These are phyloP conservation scores for Chaetomium cochliodes DNA, from an alignment of 495 filamentous ascomycete species.

Conservation along the genomic window DNA sequence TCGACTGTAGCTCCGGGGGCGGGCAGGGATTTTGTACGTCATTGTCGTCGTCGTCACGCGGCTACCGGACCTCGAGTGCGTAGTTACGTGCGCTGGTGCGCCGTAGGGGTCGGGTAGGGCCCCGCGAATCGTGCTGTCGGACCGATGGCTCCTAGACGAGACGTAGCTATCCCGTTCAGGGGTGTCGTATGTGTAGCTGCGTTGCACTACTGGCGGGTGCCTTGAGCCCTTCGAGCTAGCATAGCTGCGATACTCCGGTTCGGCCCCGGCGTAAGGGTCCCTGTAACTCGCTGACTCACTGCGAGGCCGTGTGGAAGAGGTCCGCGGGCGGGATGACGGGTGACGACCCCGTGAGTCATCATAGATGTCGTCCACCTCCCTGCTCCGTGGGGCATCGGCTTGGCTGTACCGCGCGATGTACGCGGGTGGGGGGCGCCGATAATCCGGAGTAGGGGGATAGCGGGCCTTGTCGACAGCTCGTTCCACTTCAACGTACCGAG, in stretches of 20 bases:
- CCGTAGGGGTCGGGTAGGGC: conserved; percentile 19
- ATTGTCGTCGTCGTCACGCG: conserved; percentile 31
- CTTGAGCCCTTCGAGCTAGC: conserved; percentile 30
- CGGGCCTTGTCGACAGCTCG: conserved; percentile 31
- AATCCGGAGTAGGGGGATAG: conserved; percentile 30
- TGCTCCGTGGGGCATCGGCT: conserved; percentile 33
- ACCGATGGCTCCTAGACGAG: conserved; percentile 41
- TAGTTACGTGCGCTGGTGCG: conserved; percentile 28
- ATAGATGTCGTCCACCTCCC: conserved; percentile 48
- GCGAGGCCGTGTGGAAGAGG: conserved; percentile 33
- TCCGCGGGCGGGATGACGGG: conserved; percentile 34
- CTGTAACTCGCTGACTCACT: conserved; percentile 37
- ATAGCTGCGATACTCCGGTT: conserved; percentile 37
- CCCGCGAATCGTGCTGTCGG: conserved; percentile 36
- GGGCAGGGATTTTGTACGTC: conserved; percentile 32
- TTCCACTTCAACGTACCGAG: conserved; percentile 41
- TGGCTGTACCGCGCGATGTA: conserved; percentile 42
- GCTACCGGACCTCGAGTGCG: conserved; percentile 34
- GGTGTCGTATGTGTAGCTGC: conserved; percentile 34
- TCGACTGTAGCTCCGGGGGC: conserved; percentile 23
- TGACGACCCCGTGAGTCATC: conserved; percentile 41
- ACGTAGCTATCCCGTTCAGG: conserved; percentile 41
- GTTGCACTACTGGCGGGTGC: conserved; percentile 34
- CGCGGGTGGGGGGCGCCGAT: conserved; percentile 35
- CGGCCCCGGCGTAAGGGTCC: conserved; percentile 33